These are phyloP conservation scores for Chaetothyriales sp. DNA, from an alignment of 2,329 filamentous ascomycete species.

Conservation along the genomic window DNA sequence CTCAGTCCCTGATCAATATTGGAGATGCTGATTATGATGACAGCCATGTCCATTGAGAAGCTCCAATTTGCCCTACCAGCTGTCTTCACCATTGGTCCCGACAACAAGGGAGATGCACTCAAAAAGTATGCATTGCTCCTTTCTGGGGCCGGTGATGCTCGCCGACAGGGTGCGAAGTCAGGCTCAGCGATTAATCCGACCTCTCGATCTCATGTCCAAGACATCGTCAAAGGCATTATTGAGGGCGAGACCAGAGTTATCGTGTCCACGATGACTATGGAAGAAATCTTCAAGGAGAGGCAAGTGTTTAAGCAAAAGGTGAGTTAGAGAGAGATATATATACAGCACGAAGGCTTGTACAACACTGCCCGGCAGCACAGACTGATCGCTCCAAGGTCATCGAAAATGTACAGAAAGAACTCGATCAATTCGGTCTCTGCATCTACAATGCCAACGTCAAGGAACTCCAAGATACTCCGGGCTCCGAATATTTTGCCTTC, in stretches of 20 bases:
- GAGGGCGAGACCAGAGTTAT: conserved; percentile 76
- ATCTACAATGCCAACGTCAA: conserved; percentile 66
- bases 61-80: conserved; percentile 69
- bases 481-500: conserved; percentile 71
- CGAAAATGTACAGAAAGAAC: conserved; percentile 62
- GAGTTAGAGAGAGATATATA: conserved; percentile 27
- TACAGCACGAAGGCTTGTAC: too few relatives aligned
- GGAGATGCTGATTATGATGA: not conserved
- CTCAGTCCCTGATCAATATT: not conserved
- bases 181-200: conserved; percentile 26
- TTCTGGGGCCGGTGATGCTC: conserved; percentile 43
- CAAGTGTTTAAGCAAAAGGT: conserved; percentile 62
- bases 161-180: conserved; percentile 23
- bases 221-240: conserved; percentile 81
- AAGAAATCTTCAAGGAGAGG: conserved; percentile 69
- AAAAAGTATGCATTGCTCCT: conserved; percentile 73
- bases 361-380: conserved; percentile 3
- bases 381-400: conserved; percentile 38
- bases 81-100: conserved; percentile 74
- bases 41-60: conserved; percentile 78
- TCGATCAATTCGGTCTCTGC: conserved; percentile 65
- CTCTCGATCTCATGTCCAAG: conserved; percentile 56
- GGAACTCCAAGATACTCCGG: conserved; percentile 69
- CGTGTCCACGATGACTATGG: conserved; percentile 83
- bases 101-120: conserved; percentile 55